A percentile compares a stretch with the other conserved stretches of the same genome.
Conservation (phyloP, 306 rosid species). For the Malus sieversii region DNA sequence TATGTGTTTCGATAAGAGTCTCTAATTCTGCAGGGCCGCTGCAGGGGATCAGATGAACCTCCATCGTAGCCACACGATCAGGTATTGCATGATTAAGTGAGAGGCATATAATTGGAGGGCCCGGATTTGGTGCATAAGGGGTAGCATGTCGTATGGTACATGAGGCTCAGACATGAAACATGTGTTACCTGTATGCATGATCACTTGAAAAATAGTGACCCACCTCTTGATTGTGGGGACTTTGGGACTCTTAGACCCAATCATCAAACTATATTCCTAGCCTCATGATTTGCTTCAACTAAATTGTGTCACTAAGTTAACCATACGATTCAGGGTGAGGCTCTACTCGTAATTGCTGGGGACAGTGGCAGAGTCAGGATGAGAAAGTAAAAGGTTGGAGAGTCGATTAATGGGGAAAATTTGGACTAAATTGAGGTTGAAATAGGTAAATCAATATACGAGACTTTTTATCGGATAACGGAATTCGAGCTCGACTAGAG, state of each 20-base stretch:
- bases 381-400: background rate
- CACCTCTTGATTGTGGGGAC: background rate
- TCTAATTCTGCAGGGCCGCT: background rate
- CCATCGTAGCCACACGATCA: constrained; percentile 13
- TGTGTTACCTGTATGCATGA: background rate
- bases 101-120: background rate
- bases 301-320: background rate
- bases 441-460: background rate
- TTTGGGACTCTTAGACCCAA: background rate
- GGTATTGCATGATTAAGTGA: constrained; percentile 10
- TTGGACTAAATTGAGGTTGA: background rate
- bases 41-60: background rate
- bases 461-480: background rate
- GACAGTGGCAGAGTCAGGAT: background rate
- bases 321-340: background rate
- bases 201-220: background rate
- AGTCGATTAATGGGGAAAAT: background rate
- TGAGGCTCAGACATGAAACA: constrained; percentile 6
- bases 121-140: background rate
- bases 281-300: background rate
- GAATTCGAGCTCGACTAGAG: background rate
- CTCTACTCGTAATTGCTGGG: constrained; percentile 1
- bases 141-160: background rate
- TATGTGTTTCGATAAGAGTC: background rate
- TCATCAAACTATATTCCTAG: background rate